phyloP scores from a whole-genome alignment of 495 filamentous ascomycete genomes.

The Penicillium herquei region DNA sequence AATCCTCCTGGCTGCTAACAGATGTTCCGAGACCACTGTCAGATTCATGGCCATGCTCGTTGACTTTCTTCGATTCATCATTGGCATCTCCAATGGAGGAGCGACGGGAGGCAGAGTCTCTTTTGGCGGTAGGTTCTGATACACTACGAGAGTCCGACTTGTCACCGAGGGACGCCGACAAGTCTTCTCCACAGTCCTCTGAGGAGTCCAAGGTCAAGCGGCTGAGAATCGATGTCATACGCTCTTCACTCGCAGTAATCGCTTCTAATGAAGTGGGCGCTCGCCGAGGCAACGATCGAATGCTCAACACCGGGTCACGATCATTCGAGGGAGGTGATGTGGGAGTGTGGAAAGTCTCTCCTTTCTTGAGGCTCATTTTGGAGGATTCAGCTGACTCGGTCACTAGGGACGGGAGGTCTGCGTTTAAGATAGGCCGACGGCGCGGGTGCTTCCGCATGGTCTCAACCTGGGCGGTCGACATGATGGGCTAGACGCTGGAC shows the following conservation, averaged over 20 bases:
- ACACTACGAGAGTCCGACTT: neutral
- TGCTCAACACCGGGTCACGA: slow-evolving; percentile 41
- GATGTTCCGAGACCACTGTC: slow-evolving; percentile 60
- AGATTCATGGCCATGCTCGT: slow-evolving; percentile 39
- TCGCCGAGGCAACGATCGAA: slow-evolving; percentile 49
- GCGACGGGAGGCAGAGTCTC: neutral
- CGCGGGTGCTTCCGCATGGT: slow-evolving; percentile 32
- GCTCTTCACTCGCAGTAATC: slow-evolving; percentile 46
- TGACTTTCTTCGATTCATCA: neutral
- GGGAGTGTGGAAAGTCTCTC: slow-evolving; percentile 52
- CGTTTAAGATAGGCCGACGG: slow-evolving; percentile 34
- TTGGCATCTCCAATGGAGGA: slow-evolving; percentile 1
- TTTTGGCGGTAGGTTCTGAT: neutral
- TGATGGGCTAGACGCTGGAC: slow-evolving; percentile 8
- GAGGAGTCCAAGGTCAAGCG: slow-evolving; percentile 39
- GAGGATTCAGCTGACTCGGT: slow-evolving; percentile 20
- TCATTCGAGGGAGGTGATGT: slow-evolving; percentile 39
- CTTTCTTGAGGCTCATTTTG: slow-evolving; percentile 43
- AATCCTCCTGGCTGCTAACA: slow-evolving; percentile 33
- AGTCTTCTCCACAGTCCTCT: slow-evolving; percentile 15
- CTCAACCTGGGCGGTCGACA: slow-evolving; percentile 25
- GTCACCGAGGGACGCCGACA: neutral
- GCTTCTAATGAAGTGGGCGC: slow-evolving; percentile 51
- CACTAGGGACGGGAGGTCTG: slow-evolving; percentile 26
- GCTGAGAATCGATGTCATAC: slow-evolving; percentile 46